Evolutionary conservation across 1,284 basidiomycete genomes (phyloP).

Genomic region (Fereydounia khargensis): DNA sequence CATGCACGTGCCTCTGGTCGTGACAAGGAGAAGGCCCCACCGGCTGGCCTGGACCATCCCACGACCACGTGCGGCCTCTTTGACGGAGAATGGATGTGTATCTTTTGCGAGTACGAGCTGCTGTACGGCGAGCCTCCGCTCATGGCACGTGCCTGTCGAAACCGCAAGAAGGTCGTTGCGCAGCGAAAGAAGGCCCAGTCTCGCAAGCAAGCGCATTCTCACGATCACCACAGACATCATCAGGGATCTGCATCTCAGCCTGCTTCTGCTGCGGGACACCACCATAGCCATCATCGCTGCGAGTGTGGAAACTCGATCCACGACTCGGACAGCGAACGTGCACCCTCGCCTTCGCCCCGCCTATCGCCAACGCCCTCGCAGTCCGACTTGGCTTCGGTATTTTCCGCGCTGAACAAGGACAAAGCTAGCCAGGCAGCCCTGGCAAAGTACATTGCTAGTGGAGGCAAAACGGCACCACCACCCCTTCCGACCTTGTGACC

Average conservation of each 20-base stretch:
- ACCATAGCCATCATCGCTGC: conserved; percentile 1
- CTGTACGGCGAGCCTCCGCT: conserved; percentile 54
- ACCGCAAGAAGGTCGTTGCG: conserved; percentile 52
- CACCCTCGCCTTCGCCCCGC: too few species aligned
- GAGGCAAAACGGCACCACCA: background rate
- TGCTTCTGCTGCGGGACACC: too few species aligned
- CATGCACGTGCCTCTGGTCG: conserved; percentile 1
- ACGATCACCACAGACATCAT: conserved; percentile 6
- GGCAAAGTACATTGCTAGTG: conserved; percentile 1
- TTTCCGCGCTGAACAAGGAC: background rate
- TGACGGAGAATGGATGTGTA: conserved; percentile 53
- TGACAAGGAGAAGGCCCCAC: conserved; percentile 3
- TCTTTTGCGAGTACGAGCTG: conserved; percentile 58
- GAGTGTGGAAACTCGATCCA: conserved; percentile 36
- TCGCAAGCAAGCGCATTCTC: conserved; percentile 2
- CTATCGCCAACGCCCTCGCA: too few species aligned
- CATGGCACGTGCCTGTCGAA: conserved; percentile 45
- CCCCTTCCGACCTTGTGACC: too few species aligned
- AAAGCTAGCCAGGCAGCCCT: background rate
- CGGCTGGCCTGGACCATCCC: conserved; percentile 12
- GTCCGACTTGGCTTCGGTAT: background rate
- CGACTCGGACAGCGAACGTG: too few species aligned
- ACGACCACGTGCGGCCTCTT: conserved; percentile 19
- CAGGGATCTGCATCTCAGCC: too few species aligned
- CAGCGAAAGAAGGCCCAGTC: conserved; percentile 46